Evolutionary conservation across 2,329 filamentous ascomycete genomes (phyloP).

Genomic region (Alternaria triticina): DNA sequence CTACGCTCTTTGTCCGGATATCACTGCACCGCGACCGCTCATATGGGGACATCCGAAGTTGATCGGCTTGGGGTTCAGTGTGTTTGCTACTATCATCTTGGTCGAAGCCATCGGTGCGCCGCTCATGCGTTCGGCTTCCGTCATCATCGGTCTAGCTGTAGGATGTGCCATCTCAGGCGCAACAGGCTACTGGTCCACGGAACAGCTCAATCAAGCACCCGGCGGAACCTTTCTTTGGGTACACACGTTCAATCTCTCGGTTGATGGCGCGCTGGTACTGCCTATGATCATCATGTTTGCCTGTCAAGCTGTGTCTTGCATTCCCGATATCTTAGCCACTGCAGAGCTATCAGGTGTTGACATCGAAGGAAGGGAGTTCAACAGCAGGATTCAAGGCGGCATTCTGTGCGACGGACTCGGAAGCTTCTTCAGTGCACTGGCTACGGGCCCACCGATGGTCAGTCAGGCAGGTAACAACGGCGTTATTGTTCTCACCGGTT

Average conservation of each 20-base stretch:
- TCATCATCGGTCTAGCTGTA: slow-evolving; percentile 35
- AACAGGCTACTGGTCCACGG: slow-evolving; percentile 34
- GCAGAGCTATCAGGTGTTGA: slow-evolving; percentile 32
- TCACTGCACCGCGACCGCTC: slow-evolving; percentile 27
- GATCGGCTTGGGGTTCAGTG: slow-evolving; percentile 37
- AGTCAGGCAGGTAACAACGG: slow-evolving; percentile 39
- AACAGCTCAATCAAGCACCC: slow-evolving; percentile 26
- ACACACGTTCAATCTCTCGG: slow-evolving; percentile 36
- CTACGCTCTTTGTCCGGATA: slow-evolving; percentile 33
- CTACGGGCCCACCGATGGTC: slow-evolving; percentile 37
- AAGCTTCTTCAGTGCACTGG: slow-evolving; percentile 35
- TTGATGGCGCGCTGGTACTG: slow-evolving; percentile 34
- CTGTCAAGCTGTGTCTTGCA: slow-evolving; percentile 42
- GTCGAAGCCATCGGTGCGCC: slow-evolving; percentile 37
- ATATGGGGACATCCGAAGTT: slow-evolving; percentile 42
- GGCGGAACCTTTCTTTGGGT: slow-evolving; percentile 35
- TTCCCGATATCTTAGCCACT: slow-evolving; percentile 44
- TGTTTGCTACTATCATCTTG: slow-evolving; percentile 36
- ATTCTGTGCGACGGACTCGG: slow-evolving; percentile 38
- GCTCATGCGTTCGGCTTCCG: slow-evolving; percentile 36
- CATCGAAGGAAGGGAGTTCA: slow-evolving; percentile 39
- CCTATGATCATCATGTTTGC: slow-evolving; percentile 40
- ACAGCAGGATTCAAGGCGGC: slow-evolving; percentile 33
- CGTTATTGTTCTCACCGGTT: slow-evolving; percentile 37
- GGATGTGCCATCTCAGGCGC: slow-evolving; percentile 37